Conservation (phyloP, 176 grass and related monocot genomes). For the Aegilops tauschii region DNA sequence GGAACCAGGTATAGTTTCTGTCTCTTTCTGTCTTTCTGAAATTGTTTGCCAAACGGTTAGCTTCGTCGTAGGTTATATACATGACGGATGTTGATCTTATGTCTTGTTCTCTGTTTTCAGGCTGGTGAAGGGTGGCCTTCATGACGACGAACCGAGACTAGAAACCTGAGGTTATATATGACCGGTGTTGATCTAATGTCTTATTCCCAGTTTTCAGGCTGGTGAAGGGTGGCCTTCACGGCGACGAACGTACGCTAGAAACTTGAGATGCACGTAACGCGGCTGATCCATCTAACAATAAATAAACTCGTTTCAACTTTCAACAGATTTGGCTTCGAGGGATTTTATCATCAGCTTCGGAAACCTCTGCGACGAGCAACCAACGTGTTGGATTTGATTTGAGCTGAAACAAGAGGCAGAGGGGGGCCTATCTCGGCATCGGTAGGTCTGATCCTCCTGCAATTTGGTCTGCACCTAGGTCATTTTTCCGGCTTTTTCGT, state of each 20-base stretch:
- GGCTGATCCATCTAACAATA: conserved; percentile 18
- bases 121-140: conserved; percentile 41
- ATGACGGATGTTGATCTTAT: background rate
- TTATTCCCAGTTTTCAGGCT: conserved; percentile 35
- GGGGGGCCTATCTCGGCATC: background rate
- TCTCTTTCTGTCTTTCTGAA: background rate
- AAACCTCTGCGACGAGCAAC: conserved; percentile 47
- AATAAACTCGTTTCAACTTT: background rate
- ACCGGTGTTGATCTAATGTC: background rate
- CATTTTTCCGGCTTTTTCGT: background rate
- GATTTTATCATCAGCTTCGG: conserved; percentile 24
- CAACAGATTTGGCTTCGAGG: conserved; percentile 28
- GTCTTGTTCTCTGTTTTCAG: conserved; percentile 27
- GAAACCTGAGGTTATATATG: conserved; percentile 14
- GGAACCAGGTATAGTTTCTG: conserved; percentile 1
- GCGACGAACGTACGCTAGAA: conserved; percentile 17
- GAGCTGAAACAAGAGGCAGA: background rate
- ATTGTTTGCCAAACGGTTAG: background rate
- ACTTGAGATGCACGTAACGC: conserved; percentile 31
- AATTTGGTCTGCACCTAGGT: conserved; percentile 16
- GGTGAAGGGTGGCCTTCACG: conserved; percentile 35
- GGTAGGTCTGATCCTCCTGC: background rate
- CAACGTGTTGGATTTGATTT: conserved; percentile 2
- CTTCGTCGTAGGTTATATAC: background rate
- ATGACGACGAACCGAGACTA: conserved; percentile 16